A percentile compares a stretch with the other conserved stretches of the same genome.
phyloP scores from a whole-genome alignment of 1,284 basidiomycete genomes.

The Vanrija humicola region DNA sequence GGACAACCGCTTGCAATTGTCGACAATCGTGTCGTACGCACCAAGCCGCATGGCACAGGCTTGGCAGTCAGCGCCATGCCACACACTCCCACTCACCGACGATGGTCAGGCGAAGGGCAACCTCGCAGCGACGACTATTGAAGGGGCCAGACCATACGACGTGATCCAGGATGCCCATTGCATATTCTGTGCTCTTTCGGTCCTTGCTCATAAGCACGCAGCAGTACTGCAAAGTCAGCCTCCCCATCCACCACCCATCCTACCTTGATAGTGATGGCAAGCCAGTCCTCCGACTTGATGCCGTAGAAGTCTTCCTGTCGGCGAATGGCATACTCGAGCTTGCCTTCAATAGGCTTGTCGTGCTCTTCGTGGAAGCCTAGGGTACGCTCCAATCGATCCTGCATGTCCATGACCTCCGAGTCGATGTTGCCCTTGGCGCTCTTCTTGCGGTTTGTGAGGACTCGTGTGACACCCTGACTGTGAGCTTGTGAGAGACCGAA shows the following conservation, averaged over 20 bases:
- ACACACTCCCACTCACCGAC: conserved; percentile 56
- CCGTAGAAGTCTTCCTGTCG: conserved; percentile 62
- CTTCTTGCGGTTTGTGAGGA: conserved; percentile 28
- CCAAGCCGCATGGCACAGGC: conserved; percentile 66
- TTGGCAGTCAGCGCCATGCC: conserved; percentile 33
- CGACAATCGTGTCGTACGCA: conserved; percentile 60
- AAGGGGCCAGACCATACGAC: conserved; percentile 73
- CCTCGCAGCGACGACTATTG: conserved; percentile 61
- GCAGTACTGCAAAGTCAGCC: conserved; percentile 60
- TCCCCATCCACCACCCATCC: conserved; percentile 14
- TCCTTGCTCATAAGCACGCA: conserved; percentile 68
- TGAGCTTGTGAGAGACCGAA: not conserved
- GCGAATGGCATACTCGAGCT: conserved; percentile 23
- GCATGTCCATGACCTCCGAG: conserved; percentile 35
- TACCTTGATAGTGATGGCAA: conserved; percentile 78
- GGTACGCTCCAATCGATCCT: conserved; percentile 43
- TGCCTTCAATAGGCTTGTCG: conserved; percentile 28
- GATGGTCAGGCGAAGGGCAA: conserved; percentile 65
- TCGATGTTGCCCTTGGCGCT: conserved; percentile 25
- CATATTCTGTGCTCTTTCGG: conserved; percentile 59
- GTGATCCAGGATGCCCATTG: conserved; percentile 75
- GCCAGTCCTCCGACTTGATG: conserved; percentile 80
- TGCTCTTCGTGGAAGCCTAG: conserved; percentile 45
- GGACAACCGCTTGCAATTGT: conserved; percentile 51
- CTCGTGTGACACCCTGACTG: conserved; percentile 34